Evolutionary conservation across 2,329 filamentous ascomycete species (phyloP), one percentile per base, ranked within the genome.

Genomic region (Diplodia sapinea): DNA sequence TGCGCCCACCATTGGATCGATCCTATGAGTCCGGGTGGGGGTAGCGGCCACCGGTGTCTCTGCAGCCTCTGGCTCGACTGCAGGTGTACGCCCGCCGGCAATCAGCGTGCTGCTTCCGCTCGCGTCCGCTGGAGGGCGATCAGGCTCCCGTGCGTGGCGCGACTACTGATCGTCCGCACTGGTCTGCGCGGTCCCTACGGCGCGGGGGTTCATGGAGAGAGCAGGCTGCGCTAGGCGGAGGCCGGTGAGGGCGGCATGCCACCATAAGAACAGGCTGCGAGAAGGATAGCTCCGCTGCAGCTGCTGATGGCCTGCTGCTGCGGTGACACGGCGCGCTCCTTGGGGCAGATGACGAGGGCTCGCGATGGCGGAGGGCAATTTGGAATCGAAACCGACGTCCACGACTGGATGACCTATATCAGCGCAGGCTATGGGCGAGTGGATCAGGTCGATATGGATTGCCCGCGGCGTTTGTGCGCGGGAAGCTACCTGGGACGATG

Each of bases 321-420:
- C n/a, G 13, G 59, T 51, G 29, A 29, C 47, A 51, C 54, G 23
- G 36, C 54, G 54, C 38, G 36, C 36, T 38, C 33, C 33, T 15
- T 26, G 23, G 54, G 54, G 54, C 59, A 62, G 26, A 62, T 51
- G 59, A 51, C 59, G 59, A 51, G 17, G 40, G 57, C 57, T 31
- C 20, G 38, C 40, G 15, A 23, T 15, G 23, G 57, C 12, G 47
- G 31, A 26, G 31, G 47, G 59, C 59, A 63, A 63, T 63, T 63
- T 50, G 59, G 59, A 63, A 63, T 63, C 59, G 31, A 63, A 20
- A 63, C 57, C 47, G 11, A 40, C 11, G 29, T n/a, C 40, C 8
- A 17, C 57, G 57, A 62, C 57, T 62, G 43, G 43, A 62, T 50
- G 59, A 63, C 59, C 59, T 63, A 63, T 63, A 63, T 63, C 59